A percentile compares a stretch with the other conserved stretches of the same genome.
Conservation (phyloP, 75 land plant genomes). For the Pseudotsuga menziesii region DNA sequence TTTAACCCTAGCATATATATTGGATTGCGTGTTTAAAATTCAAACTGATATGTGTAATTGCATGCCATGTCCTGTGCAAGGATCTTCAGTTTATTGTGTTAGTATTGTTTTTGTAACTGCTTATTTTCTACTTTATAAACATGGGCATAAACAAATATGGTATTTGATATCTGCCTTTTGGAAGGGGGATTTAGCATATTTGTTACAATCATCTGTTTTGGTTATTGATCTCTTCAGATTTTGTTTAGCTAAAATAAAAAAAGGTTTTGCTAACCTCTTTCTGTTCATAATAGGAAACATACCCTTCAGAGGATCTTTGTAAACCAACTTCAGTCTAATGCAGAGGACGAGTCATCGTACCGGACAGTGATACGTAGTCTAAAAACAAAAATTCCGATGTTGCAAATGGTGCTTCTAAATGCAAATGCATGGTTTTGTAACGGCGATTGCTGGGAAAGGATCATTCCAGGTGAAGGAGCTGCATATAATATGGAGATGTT, state of each 20-base stretch:
- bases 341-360: slow-evolving; percentile 67
- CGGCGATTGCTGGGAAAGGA: slow-evolving; percentile 36
- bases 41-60: no score
- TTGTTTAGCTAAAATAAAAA: not conserved
- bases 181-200: not conserved
- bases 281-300: slow-evolving; percentile 45
- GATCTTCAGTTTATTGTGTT: no score
- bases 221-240: not conserved
- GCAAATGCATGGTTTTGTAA: slow-evolving; percentile 53
- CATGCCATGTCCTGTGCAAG: no score
- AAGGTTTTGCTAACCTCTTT: not conserved
- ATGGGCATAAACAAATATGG: not conserved
- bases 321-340: slow-evolving; percentile 46
- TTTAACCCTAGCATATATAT: no score
- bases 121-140: no score
- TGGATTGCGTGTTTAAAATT: no score
- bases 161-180: not conserved
- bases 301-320: slow-evolving; percentile 57
- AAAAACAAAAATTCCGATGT: slow-evolving; percentile 37
- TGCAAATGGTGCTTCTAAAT: slow-evolving; percentile 66
- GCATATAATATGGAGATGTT: slow-evolving; percentile 18
- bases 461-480: slow-evolving; percentile 7
- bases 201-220: no score
- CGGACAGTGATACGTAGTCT: slow-evolving; percentile 58
- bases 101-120: no score